Percentiles rank a stretch among this genome's conserved stretches.
Conservation (phyloP, 805 yeast species). For the Candida xyloterini region DNA sequence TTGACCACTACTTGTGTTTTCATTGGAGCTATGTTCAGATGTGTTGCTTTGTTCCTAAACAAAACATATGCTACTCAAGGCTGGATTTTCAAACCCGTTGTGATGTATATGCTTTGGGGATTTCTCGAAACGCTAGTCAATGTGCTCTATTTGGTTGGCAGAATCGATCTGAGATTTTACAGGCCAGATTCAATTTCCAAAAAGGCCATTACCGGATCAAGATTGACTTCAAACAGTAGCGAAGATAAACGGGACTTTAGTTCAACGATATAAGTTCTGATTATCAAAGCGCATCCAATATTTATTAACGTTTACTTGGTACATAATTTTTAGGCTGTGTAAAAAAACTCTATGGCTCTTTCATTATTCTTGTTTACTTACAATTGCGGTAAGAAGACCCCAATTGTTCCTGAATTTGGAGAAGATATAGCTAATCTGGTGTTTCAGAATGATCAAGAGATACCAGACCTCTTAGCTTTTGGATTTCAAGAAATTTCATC, state of each 20-base stretch:
- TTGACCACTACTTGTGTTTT: slow-evolving; percentile 48
- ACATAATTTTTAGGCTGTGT: slow-evolving; percentile 1
- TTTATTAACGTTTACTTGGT: background rate
- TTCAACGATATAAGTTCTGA: background rate
- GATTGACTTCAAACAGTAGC: background rate
- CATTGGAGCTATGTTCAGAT: slow-evolving; percentile 49
- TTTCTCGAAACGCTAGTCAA: slow-evolving; percentile 59
- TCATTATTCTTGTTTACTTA: slow-evolving; percentile 12
- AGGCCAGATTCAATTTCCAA: slow-evolving; percentile 52
- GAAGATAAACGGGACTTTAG: slow-evolving; percentile 2
- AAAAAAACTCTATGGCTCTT: slow-evolving; percentile 5
- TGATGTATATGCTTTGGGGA: slow-evolving; percentile 70
- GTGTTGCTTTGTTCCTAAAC: slow-evolving; percentile 43
- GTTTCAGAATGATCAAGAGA: slow-evolving; percentile 24
- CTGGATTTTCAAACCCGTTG: slow-evolving; percentile 51
- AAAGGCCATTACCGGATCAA: background rate
- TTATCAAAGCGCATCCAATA: background rate
- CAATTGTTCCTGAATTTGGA: slow-evolving; percentile 32
- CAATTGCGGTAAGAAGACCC: slow-evolving; percentile 23
- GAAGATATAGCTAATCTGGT: slow-evolving; percentile 7
- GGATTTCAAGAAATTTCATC: slow-evolving; percentile 67
- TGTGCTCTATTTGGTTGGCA: slow-evolving; percentile 53
- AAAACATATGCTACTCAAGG: slow-evolving; percentile 32
- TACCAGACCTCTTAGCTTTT: slow-evolving; percentile 51
- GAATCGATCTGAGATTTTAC: slow-evolving; percentile 76